These are phyloP conservation scores for Cryptococcus maquisensis DNA, from an alignment of 1,284 basidiomycete species.

Conservation along the genomic window DNA sequence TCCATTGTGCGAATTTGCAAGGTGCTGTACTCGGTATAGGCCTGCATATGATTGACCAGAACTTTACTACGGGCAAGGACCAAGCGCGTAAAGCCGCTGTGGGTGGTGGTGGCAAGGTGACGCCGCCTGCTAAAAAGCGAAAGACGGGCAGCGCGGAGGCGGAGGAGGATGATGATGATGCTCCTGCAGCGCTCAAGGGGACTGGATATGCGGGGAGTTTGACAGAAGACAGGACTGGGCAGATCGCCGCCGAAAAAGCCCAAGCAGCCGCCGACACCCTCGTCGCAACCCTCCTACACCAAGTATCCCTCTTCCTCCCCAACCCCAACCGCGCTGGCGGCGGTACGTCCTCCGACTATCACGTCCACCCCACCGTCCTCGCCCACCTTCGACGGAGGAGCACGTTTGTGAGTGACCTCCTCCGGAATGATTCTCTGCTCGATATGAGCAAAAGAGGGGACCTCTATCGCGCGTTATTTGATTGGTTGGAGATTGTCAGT, in stretches of 20 bases:
- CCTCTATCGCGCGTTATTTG: constrained; percentile 80
- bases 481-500: constrained; percentile 89
- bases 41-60: constrained; percentile 52
- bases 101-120: not conserved
- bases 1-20: constrained; percentile 78
- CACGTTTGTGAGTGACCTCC: constrained; percentile 74
- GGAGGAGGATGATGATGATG: constrained; percentile 54
- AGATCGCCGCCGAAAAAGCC: constrained; percentile 65
- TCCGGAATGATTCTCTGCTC: constrained; percentile 81
- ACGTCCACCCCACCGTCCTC: constrained; percentile 79
- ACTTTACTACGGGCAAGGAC: constrained; percentile 14
- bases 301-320: constrained; percentile 72
- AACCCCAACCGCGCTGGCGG: constrained; percentile 67
- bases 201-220: constrained; percentile 75
- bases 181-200: constrained; percentile 57
- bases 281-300: constrained; percentile 62
- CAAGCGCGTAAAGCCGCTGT: not conserved
- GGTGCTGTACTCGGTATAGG: constrained; percentile 77
- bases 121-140: not conserved
- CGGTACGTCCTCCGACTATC: constrained; percentile 73
- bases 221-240: constrained; percentile 74
- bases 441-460: constrained; percentile 84
- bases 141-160: not conserved
- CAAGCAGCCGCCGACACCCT: constrained; percentile 68
- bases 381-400: constrained; percentile 84